Base-by-base conservation (phyloP, 2,329 filamentous ascomycete species). In the Clathrospora elynae region DNA sequence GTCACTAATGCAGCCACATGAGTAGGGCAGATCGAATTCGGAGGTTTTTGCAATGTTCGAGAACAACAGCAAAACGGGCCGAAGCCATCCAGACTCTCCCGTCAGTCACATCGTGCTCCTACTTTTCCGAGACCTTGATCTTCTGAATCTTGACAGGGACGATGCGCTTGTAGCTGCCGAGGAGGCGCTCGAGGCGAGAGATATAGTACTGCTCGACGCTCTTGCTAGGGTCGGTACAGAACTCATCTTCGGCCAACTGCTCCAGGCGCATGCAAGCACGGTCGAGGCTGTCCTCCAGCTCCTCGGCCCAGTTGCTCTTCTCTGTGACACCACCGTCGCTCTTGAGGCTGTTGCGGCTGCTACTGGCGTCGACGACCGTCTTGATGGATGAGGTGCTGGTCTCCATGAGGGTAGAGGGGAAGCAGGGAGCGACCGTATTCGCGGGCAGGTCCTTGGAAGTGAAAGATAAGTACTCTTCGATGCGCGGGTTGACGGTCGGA, bases 261-360 rank as follows among this genome's bases (percentile, higher is more conserved):
- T 68, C 64, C 3, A 69, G 53, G 13, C 51, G 50, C 42, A 52
- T 20, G 16, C 61, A 35, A 3, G 50, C 45, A 9, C 55, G 53
- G 25, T 65, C 62, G 16, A 65, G 35, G 6, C 35, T 22, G 2
- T 61, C 58, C 35, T 64, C 60, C 1, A 66, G 41, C n/a, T 67
- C 62, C 13, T 64, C 64, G 13, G 56, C 60, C 66, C 66, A 69
- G 17, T 61, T 66, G 38, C 49, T 64, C 51, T 62, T 61, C 49
- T 69, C 66, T 2, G 55, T 58, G 26, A 69, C 66, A 6, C 61
- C 63, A 10, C 51, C 43, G 8, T 59, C 51, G 40, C 49, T 58
- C 31, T 51, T 53, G 26, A 53, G 43, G 16, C 48, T 61, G 25
- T 42, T 43, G 13, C 23, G 46, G 28, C 42, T 49, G 17, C 48